Evolutionary conservation across 148 eudicot species (phyloP).

Genomic region (Cornus florida): DNA sequence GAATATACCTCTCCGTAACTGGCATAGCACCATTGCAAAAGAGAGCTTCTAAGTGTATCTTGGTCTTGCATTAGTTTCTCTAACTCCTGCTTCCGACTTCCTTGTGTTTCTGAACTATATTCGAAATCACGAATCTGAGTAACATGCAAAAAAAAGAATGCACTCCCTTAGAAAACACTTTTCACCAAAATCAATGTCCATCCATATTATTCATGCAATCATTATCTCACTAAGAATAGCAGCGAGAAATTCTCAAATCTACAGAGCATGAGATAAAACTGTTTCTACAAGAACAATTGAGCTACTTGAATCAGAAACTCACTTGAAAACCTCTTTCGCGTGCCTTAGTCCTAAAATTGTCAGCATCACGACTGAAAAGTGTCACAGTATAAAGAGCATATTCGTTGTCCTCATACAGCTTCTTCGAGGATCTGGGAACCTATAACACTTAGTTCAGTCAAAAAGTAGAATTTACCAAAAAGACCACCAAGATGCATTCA

Average conservation of each 20-base stretch:
- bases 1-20: slow-evolving; percentile 92
- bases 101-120: slow-evolving; percentile 76
- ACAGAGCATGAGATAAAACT: slow-evolving; percentile 3
- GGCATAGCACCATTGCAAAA: slow-evolving; percentile 93
- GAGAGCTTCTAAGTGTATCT: slow-evolving; percentile 76
- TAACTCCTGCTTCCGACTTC: slow-evolving; percentile 75
- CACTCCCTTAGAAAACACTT: slow-evolving; percentile 4
- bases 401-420: slow-evolving; percentile 88
- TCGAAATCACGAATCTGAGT: slow-evolving; percentile 92
- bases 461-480: slow-evolving; percentile 12
- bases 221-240: neutral
- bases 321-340: slow-evolving; percentile 95
- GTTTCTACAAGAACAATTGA: neutral
- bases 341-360: slow-evolving; percentile 80
- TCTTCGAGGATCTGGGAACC: slow-evolving; percentile 98
- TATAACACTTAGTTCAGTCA: slow-evolving; percentile 40
- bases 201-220: neutral
- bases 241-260: slow-evolving; percentile 2
- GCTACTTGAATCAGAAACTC: slow-evolving; percentile 22
- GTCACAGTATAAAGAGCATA: slow-evolving; percentile 90
- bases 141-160: slow-evolving; percentile 13
- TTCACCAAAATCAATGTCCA: neutral
- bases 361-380: slow-evolving; percentile 81
- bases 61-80: slow-evolving; percentile 83
- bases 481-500: neutral